Percentiles rank a stretch among this genome's conserved stretches.
Conservation (phyloP, 1,284 basidiomycete species). For the Ustilago trichophora region DNA sequence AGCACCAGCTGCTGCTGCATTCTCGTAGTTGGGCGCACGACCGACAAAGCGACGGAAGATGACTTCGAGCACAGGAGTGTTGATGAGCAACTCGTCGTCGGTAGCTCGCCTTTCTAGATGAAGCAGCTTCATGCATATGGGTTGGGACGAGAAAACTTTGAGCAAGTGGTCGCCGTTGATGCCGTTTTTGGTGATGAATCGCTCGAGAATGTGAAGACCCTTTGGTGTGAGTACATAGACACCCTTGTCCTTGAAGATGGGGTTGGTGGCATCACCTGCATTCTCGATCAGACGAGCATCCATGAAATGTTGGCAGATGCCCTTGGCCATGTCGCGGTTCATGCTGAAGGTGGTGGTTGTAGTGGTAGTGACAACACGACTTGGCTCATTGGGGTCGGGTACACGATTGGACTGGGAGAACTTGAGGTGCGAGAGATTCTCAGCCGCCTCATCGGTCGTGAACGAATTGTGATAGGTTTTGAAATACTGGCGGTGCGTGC, state of each 20-base stretch:
- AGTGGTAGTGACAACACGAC: constrained; percentile 96
- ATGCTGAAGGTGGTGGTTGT: constrained; percentile 99
- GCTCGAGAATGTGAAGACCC: constrained; percentile 95
- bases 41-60: constrained; percentile 95
- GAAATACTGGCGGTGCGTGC: constrained; percentile 93
- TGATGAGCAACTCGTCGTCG: constrained; percentile 98
- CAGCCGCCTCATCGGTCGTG: constrained; percentile 93
- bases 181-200: constrained; percentile 99
- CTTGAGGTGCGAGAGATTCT: constrained; percentile 92
- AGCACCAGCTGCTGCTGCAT: background rate
- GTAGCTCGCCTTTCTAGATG: constrained; percentile 90
- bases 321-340: constrained; percentile 99
- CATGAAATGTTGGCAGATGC: constrained; percentile 99
- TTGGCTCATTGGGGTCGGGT: constrained; percentile 95
- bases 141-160: constrained; percentile 87
- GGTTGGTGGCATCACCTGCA: constrained; percentile 84
- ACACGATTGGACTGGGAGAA: constrained; percentile 99
- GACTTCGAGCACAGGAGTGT: constrained; percentile 89
- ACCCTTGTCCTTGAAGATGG: constrained; percentile 95
- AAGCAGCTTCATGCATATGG: constrained; percentile 96
- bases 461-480: constrained; percentile 93
- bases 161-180: constrained; percentile 90
- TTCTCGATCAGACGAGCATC: constrained; percentile 97
- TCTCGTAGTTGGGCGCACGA: constrained; percentile 66
- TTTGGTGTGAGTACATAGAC: constrained; percentile 97